These are phyloP conservation scores for Excoecaria agallocha DNA, from an alignment of 345 rosid genomes.

Conservation along the genomic window DNA sequence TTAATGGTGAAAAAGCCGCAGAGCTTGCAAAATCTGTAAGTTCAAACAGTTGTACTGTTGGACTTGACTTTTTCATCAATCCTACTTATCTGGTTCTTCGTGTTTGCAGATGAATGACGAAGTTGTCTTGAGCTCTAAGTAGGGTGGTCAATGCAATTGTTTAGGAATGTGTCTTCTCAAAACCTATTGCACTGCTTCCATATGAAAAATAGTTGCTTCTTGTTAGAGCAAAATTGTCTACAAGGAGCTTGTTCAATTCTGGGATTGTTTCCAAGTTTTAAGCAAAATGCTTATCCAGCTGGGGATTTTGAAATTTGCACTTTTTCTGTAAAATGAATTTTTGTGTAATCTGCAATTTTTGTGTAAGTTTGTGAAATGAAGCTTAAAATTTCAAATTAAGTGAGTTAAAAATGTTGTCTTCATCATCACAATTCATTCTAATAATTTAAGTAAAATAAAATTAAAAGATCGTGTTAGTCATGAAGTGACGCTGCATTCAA, in stretches of 20 bases:
- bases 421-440: too few relatives aligned
- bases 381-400: too few relatives aligned
- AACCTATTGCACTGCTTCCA: constrained; percentile 8
- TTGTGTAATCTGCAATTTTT: constrained; percentile 6
- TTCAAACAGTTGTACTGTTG: constrained; percentile 5
- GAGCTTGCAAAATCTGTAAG: constrained; percentile 67
- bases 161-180: neutral
- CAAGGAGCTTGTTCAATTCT: neutral
- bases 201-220: neutral
- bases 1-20: constrained; percentile 75
- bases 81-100: constrained; percentile 12
- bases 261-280: neutral
- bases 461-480: too few relatives aligned
- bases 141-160: constrained; percentile 22
- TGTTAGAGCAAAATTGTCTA: constrained; percentile 1
- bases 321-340: constrained; percentile 6
- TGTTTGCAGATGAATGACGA: constrained; percentile 64
- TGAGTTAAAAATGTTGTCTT: too few relatives aligned
- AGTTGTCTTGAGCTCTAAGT: constrained; percentile 42
- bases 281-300: constrained; percentile 6
- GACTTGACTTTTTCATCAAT: neutral
- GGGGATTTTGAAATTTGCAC: constrained; percentile 7
- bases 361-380: too few relatives aligned
- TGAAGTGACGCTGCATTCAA: too few relatives aligned
- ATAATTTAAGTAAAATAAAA: too few relatives aligned